phyloP scores from a whole-genome alignment of 140 eudicot genomes.

The Ambrosia hybrid region DNA sequence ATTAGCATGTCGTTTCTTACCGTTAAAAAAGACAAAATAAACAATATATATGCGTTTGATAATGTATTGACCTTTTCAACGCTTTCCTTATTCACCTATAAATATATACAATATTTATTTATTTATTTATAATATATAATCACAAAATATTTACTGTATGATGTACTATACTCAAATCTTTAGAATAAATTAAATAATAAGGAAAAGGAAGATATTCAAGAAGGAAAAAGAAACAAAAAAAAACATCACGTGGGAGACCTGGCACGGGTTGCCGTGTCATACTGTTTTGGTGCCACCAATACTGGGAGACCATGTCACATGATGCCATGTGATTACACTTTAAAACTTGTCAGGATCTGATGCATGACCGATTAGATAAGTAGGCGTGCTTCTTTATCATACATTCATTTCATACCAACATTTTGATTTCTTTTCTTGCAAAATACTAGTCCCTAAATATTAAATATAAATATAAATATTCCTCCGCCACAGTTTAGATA shows the following conservation, averaged over 20 bases:
- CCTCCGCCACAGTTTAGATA: background rate
- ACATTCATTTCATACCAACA: background rate
- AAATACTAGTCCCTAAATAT: background rate
- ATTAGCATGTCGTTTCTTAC: no score
- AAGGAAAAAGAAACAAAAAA: no score
- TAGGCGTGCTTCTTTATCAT: constrained; percentile 27
- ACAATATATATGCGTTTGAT: no score
- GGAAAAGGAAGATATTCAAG: no score
- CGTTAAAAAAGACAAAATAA: no score
- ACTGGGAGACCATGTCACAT: constrained; percentile 19
- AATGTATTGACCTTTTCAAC: no score
- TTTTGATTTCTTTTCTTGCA: background rate
- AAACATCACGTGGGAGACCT: constrained; percentile 10
- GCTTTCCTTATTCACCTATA: no score
- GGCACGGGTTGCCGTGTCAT: constrained; percentile 3
- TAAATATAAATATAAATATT: background rate
- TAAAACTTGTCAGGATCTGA: constrained; percentile 29
- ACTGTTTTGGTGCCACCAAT: constrained; percentile 12
- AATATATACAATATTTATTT: no score
- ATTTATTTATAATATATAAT: background rate
- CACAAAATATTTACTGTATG: background rate
- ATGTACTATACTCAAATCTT: no score
- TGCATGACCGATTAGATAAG: constrained; percentile 35
- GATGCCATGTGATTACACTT: constrained; percentile 18
- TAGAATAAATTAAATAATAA: no score